Percentiles rank a stretch among this genome's conserved stretches.
These are phyloP conservation scores for Fusarium robinianum DNA, from an alignment of 2,329 filamentous ascomycete genomes.

Conservation along the genomic window DNA sequence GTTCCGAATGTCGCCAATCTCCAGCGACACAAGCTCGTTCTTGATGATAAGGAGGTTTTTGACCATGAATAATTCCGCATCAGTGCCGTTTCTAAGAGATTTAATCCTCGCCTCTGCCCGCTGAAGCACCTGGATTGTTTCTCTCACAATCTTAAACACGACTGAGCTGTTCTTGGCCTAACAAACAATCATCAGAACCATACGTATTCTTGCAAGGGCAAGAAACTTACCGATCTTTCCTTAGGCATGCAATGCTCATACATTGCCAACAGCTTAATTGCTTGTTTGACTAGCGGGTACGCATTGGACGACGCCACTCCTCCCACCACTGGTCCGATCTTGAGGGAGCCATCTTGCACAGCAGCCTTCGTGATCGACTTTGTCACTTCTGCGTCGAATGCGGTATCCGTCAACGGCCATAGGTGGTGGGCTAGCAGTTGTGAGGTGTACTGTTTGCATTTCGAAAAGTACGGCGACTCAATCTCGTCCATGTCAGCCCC, in stretches of 20 bases:
- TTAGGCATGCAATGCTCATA: constrained; percentile 69
- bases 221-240: constrained; percentile 59
- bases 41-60: constrained; percentile 94
- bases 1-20: constrained; percentile 74
- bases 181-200: constrained; percentile 18
- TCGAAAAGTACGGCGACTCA: constrained; percentile 56
- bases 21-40: constrained; percentile 92
- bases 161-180: constrained; percentile 56
- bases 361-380: constrained; percentile 57
- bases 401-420: constrained; percentile 59
- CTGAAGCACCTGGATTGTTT: constrained; percentile 83
- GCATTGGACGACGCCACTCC: constrained; percentile 60
- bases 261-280: constrained; percentile 62
- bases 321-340: constrained; percentile 54
- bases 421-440: constrained; percentile 60
- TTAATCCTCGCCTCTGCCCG: constrained; percentile 74
- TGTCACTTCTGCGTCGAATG: constrained; percentile 60
- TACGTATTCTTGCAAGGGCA: background rate
- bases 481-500: constrained; percentile 62
- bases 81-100: constrained; percentile 61
- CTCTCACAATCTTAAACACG: constrained; percentile 77
- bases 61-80: constrained; percentile 89
- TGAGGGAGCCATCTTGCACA: constrained; percentile 53
- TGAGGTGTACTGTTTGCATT: constrained; percentile 61
- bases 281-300: constrained; percentile 61